Evolutionary conservation across 768 basidiomycete species (phyloP).

Genomic region (Lentinula sp.): DNA sequence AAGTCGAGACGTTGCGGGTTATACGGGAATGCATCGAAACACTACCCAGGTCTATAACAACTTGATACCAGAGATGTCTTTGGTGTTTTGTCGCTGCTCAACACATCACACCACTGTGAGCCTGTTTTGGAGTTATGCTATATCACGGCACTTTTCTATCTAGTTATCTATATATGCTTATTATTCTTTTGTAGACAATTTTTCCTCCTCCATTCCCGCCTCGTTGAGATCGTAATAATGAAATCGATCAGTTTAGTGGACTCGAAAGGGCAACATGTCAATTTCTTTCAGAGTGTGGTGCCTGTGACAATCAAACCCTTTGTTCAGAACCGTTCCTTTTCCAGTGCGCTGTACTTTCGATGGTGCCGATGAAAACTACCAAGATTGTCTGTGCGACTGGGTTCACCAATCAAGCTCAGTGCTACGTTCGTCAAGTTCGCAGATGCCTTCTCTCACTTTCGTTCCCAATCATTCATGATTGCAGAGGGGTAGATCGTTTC

Average conservation of each 20-base stretch:
- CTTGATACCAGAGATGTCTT: not conserved
- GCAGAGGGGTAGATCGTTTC: not conserved
- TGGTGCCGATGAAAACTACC: too few relatives aligned
- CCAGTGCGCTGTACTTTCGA: too few relatives aligned
- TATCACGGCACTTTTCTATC: not conserved
- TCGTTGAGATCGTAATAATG: not conserved
- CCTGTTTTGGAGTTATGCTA: not conserved
- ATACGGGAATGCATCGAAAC: constrained; percentile 47
- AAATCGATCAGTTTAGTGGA: too few relatives aligned
- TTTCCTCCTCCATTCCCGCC: not conserved
- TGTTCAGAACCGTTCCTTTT: too few relatives aligned
- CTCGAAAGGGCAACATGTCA: too few relatives aligned
- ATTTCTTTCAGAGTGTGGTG: too few relatives aligned
- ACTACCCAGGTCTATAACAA: constrained; percentile 31
- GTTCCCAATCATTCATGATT: not conserved
- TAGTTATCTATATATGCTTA: not conserved
- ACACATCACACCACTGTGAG: not conserved
- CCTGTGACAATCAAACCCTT: too few relatives aligned
- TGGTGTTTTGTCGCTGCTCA: not conserved
- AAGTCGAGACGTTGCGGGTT: constrained; percentile 43
- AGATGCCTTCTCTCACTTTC: not conserved
- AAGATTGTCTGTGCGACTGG: too few relatives aligned
- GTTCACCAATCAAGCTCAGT: too few relatives aligned
- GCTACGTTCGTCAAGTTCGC: not conserved
- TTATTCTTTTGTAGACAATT: not conserved